phyloP scores from a whole-genome alignment of 108 stramenopile species.

The Nitzschia sp. region DNA sequence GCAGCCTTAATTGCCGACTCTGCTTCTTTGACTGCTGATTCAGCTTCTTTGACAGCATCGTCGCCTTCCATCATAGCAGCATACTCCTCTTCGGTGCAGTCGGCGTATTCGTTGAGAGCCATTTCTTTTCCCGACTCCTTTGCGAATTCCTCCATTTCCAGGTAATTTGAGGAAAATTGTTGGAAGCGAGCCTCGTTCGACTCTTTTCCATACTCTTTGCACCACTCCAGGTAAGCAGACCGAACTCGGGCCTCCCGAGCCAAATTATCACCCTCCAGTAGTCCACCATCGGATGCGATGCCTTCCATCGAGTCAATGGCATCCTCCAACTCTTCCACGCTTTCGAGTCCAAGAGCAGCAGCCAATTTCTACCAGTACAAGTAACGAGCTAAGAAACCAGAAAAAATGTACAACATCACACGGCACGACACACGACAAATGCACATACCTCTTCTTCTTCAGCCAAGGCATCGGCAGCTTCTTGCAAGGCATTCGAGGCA shows the following conservation, averaged over 20 bases:
- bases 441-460: slow-evolving; percentile 82
- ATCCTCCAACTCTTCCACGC: slow-evolving; percentile 78
- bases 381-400: background rate
- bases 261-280: slow-evolving; percentile 60
- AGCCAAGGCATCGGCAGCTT: slow-evolving; percentile 82
- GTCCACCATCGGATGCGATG: slow-evolving; percentile 70
- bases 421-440: slow-evolving; percentile 4
- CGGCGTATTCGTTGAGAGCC: slow-evolving; percentile 80
- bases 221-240: slow-evolving; percentile 84
- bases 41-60: slow-evolving; percentile 25
- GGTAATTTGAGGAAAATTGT: slow-evolving; percentile 70
- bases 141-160: slow-evolving; percentile 85
- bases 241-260: slow-evolving; percentile 83
- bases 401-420: slow-evolving; percentile 4
- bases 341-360: slow-evolving; percentile 65
- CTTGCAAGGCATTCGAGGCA: slow-evolving; percentile 69
- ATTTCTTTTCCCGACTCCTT: slow-evolving; percentile 75
- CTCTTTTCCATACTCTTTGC: slow-evolving; percentile 74
- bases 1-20: slow-evolving; percentile 19
- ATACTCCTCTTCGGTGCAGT: slow-evolving; percentile 81
- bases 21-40: slow-evolving; percentile 13
- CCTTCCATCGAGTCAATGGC: slow-evolving; percentile 80
- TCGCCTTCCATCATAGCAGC: slow-evolving; percentile 51
- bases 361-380: slow-evolving; percentile 58
- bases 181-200: slow-evolving; percentile 72